Conservation (phyloP, 129 eudicot genomes). For the Escallonia herrerae region DNA sequence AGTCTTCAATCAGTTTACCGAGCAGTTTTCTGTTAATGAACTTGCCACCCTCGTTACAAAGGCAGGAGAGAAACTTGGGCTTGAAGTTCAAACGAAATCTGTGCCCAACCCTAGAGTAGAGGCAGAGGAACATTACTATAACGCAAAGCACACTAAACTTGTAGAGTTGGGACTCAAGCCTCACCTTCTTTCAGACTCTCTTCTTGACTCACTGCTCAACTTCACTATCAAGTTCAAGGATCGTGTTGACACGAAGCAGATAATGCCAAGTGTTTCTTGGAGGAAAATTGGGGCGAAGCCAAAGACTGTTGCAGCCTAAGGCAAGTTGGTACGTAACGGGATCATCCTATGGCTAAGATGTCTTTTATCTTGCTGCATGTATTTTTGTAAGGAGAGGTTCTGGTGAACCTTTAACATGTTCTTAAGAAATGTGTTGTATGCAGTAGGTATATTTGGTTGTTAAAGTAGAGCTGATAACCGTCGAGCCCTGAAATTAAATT, state of each 20-base stretch:
- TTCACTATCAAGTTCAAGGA: slow-evolving; percentile 70
- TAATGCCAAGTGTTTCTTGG: slow-evolving; percentile 99
- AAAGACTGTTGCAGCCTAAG: slow-evolving; percentile 77
- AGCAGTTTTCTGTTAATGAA: slow-evolving; percentile 90
- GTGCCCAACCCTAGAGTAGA: slow-evolving; percentile 99
- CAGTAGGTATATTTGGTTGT: not conserved
- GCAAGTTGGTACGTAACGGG: not conserved
- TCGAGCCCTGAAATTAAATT: not conserved
- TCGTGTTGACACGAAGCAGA: slow-evolving; percentile 80
- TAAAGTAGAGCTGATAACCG: not conserved
- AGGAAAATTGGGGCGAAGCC: slow-evolving; percentile 91
- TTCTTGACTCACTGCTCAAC: slow-evolving; percentile 84
- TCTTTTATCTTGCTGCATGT: too few species aligned
- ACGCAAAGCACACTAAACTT: slow-evolving; percentile 94
- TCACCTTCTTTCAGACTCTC: slow-evolving; percentile 90
- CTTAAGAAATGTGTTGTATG: not conserved
- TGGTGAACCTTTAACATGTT: not conserved
- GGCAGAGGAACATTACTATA: slow-evolving; percentile 97
- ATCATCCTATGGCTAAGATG: too few species aligned
- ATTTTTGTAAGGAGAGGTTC: too few species aligned
- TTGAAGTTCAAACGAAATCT: slow-evolving; percentile 70
- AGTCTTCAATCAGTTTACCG: slow-evolving; percentile 91
- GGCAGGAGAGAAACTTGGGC: slow-evolving; percentile 84
- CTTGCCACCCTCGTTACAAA: slow-evolving; percentile 90
- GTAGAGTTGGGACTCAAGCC: slow-evolving; percentile 84